Base-by-base conservation (phyloP, 1,284 basidiomycete species). In the Papiliotrema laurentii region DNA sequence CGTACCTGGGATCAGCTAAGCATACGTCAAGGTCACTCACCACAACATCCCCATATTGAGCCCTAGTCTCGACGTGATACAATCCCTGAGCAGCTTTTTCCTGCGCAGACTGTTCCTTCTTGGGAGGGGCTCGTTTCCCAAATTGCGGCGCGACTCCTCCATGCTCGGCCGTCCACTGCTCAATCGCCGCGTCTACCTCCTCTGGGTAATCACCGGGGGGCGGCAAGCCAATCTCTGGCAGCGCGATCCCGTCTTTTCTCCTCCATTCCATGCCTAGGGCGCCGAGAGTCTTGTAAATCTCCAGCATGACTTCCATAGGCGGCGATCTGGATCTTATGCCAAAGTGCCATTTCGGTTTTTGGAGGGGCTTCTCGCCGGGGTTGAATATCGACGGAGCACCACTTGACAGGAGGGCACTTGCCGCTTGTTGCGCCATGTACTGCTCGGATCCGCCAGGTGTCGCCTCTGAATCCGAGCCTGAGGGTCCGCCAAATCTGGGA, bases 301-400 rank as follows among this genome's bases (percentile, higher is more conserved):
- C 94, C 22, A 97, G 77, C 93, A 98, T 97, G 38, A 98, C 94
- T 72, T 97, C 94, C 90, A 97, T 96, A 19, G 94, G 94, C 38
- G 92, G 91, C 51, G 87, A 91, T 49, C 92, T 81, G 58, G 89
- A 92, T 31, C 94, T 82, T 38, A 98, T 98, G 5, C 96, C 94
- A 68, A 97, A 98, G 72, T 98, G 96, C 96, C 96, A 98, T 66
- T 86, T 86, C 13, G 86, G 87, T 54, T 74, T 74, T 35, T 70
- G 65, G 26, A 63, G 59, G 4, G 63, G 61, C 53, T 70, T 72
- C 47, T 60, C 58, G 55, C 62, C 48, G 21, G 47, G 45, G 25
- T 56, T 40, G 1, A 50, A 52, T 6, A 53, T 40, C 22, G 41
- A 37, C 24, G 53, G 49, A 46, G 53, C 45, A 34, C 51, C 49